These are phyloP conservation scores for Wallemia hederae DNA, from an alignment of 1,284 basidiomycete genomes.

Conservation along the genomic window DNA sequence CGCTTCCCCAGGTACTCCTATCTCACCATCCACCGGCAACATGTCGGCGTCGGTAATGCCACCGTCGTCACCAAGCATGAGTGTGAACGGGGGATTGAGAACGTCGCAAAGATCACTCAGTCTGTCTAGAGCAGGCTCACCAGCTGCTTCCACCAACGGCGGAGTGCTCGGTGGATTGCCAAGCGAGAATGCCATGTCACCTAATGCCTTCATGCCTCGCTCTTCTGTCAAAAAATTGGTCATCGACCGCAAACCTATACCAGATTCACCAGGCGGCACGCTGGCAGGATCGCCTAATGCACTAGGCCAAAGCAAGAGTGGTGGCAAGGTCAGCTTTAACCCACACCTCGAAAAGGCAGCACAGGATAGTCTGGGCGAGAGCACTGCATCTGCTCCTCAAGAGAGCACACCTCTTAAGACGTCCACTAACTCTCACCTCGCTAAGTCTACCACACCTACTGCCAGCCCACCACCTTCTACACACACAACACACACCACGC, in stretches of 20 bases:
- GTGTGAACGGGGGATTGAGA: not conserved
- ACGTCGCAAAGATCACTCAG: not conserved
- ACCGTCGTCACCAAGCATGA: not conserved
- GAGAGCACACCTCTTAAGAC: not conserved
- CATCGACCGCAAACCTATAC: not conserved
- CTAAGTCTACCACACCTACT: not conserved
- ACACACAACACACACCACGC: not conserved
- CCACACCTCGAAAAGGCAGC: not conserved
- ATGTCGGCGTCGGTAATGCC: not conserved
- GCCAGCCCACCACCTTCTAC: not conserved
- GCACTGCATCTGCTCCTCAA: not conserved
- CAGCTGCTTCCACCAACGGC: not conserved
- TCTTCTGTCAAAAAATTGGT: not conserved
- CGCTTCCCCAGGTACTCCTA: constrained; percentile 17
- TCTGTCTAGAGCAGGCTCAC: not conserved
- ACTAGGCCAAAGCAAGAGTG: not conserved
- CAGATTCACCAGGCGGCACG: not conserved
- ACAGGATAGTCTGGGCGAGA: not conserved
- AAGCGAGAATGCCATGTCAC: constrained; percentile 1
- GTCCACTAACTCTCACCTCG: not conserved
- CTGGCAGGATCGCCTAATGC: not conserved
- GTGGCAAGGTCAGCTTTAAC: not conserved
- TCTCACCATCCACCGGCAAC: not conserved
- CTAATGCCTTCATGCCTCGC: not conserved
- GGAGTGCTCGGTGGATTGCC: not conserved